Evolutionary conservation across 495 filamentous ascomycete species (phyloP), one percentile per base, ranked within the genome.

Genomic region (Trichoderma erinaceum): DNA sequence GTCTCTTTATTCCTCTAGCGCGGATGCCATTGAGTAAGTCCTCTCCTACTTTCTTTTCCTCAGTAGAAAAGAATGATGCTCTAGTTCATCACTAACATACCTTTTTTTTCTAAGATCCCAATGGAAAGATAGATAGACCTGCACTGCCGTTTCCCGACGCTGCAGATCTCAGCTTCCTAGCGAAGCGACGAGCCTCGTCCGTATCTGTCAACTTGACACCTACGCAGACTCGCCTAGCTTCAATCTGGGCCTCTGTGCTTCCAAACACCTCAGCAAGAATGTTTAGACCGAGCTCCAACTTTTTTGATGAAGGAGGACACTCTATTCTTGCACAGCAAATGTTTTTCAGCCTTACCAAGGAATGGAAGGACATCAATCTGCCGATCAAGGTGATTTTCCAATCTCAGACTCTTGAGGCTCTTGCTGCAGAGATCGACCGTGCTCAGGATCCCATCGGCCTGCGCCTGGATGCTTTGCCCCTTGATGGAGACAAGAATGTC

Each of bases 91-190:
- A 63, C 13, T 63, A 21, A 63, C 56, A 63, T 27, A 3, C n/a
- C 12, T 18, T 15, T 15, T 46, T 46, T 15, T 46, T 46, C 13
- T 11, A 46, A 63, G 93, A 92, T 73, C 90, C 90, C 13, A 93
- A 93, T 69, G 90, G 90, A 61, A 93, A 93, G 78, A 86, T 92
- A 58, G 91, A 94, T 71, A 89, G 88, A 76, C 89, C 89, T 18
- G 86, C 85, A 0, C 78, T 94, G 43, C 91, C 91, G 0, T 93
- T 92, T 82, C 91, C 91, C 0, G 88, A 90, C 73, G 85, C 85
- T 18, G 81, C 80, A 11, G 66, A 67, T 4, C 66, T 67, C 23
- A 18, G 13, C 6, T 46, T 44, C 23, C 23, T 44, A 12, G 66
- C 66, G 21, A 67, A 67, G 46, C 35, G 66, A 44, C 43, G 66